Base-by-base conservation (phyloP, 805 yeast species). In the Tetrapisispora iriomotensis region DNA sequence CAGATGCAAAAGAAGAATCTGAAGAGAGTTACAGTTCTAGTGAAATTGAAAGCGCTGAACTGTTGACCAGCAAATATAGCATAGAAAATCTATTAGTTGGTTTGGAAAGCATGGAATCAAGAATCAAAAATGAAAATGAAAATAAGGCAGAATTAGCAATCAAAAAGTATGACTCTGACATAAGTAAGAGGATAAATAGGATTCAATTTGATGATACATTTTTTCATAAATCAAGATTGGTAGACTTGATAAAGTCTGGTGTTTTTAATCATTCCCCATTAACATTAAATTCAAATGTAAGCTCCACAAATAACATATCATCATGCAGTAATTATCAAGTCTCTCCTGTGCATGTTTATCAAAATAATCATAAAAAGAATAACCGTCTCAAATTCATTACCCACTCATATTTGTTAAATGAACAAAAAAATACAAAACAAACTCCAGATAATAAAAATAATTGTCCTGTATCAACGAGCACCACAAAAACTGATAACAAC, bases 271-370 rank as follows among this genome's bases (percentile, higher is more conserved):
- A 56, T 33, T 32, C 34, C 6, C 49, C 60, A 8, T 34, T 58
- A 2, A 30, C 22, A 14, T 40, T 31, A 6, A 41, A 45, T 34
- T 34, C 43, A 2, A 13, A 23, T 5, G 50, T 45, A 3, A 58
- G 60, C 38, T 49, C 45, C 12, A 53, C 61, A n/a, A 58, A 57
- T 37, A 38, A 57, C 38, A 50, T 58, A 8, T 57, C 60, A 36
- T 50, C 56, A 7, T 37, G 38, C 3, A 31, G 42, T 10, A 57
- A 57, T 35, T 58, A 49, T 42, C 58, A 55, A 31, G 34, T 40
- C n/a, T 45, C 51, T 2, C 50, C 48, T 24, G 53, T 46, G 1
- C 43, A 43, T 18, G 50, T 42, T 32, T 49, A 51, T 33, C 61
- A 53, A 30, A 34, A 8, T n/a, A 26, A 34, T 20, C 13, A 17